phyloP scores from a whole-genome alignment of 2,329 filamentous ascomycete genomes.

The Thelonectria blattea region DNA sequence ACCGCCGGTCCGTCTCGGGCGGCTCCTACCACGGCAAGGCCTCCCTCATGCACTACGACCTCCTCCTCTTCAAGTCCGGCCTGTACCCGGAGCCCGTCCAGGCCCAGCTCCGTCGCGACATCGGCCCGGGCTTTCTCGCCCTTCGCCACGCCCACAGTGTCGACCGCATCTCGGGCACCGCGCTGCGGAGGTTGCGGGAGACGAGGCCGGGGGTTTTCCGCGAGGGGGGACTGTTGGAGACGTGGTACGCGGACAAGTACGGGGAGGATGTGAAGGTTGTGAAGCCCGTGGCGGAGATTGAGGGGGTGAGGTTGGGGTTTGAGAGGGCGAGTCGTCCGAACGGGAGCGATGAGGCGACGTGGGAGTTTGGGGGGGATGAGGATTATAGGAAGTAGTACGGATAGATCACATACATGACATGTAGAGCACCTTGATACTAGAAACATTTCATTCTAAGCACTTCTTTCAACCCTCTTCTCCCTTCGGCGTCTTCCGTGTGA shows the following conservation, averaged over 20 bases:
- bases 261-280: slow-evolving; percentile 45
- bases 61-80: slow-evolving; percentile 67
- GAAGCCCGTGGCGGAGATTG: slow-evolving; percentile 54
- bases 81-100: slow-evolving; percentile 61
- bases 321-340: slow-evolving; percentile 56
- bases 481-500: neutral
- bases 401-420: neutral
- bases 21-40: slow-evolving; percentile 71
- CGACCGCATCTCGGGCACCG: slow-evolving; percentile 67
- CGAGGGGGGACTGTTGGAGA: slow-evolving; percentile 11
- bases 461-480: neutral
- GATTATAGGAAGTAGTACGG: slow-evolving; percentile 47
- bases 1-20: slow-evolving; percentile 65
- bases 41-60: slow-evolving; percentile 71
- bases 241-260: slow-evolving; percentile 24
- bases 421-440: neutral
- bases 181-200: slow-evolving; percentile 51
- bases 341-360: slow-evolving; percentile 62
- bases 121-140: slow-evolving; percentile 59
- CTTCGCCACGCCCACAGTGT: slow-evolving; percentile 68
- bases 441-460: neutral
- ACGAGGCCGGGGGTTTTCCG: slow-evolving; percentile 20
- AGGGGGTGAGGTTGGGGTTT: slow-evolving; percentile 51
- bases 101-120: slow-evolving; percentile 54
- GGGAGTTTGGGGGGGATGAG: slow-evolving; percentile 57